phyloP scores from a whole-genome alignment of 306 rosid genomes.

The Vigna trinervia region DNA sequence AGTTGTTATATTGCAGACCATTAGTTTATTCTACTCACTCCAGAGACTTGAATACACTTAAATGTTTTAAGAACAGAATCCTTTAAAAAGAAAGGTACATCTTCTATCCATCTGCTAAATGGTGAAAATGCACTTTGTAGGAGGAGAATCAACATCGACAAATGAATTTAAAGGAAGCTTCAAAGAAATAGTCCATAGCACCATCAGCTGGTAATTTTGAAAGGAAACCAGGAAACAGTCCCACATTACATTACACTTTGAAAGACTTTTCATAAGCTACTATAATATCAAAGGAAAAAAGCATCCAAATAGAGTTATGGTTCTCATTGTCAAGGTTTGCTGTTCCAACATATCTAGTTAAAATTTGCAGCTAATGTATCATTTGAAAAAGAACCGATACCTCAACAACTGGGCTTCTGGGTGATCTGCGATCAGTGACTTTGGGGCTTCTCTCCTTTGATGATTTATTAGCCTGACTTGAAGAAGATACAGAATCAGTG shows the following conservation, averaged over 20 bases:
- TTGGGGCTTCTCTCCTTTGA: constrained; percentile 90
- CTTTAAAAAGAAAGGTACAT: constrained; percentile 3
- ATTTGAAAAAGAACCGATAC: constrained; percentile 46
- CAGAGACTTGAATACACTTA: neutral
- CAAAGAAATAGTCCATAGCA: constrained; percentile 1
- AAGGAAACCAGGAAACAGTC: neutral
- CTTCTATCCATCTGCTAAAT: neutral
- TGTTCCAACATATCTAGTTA: neutral
- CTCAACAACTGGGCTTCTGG: constrained; percentile 86
- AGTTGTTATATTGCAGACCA: neutral
- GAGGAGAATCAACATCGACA: neutral
- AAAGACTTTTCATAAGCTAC: neutral
- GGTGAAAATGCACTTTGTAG: neutral
- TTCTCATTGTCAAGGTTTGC: neutral
- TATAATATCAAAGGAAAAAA: constrained; percentile 6
- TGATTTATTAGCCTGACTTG: constrained; percentile 55
- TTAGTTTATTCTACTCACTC: neutral
- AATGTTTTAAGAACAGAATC: constrained; percentile 9
- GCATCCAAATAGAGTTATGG: neutral
- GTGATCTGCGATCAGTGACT: constrained; percentile 75
- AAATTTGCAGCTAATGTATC: neutral
- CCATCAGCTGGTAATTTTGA: neutral
- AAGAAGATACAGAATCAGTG: constrained; percentile 59
- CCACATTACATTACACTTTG: neutral
- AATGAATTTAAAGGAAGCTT: neutral